Percentiles rank a stretch among this genome's conserved stretches.
Conservation (phyloP, 2,329 filamentous ascomycete genomes). For the Aspergillus glaucus region DNA sequence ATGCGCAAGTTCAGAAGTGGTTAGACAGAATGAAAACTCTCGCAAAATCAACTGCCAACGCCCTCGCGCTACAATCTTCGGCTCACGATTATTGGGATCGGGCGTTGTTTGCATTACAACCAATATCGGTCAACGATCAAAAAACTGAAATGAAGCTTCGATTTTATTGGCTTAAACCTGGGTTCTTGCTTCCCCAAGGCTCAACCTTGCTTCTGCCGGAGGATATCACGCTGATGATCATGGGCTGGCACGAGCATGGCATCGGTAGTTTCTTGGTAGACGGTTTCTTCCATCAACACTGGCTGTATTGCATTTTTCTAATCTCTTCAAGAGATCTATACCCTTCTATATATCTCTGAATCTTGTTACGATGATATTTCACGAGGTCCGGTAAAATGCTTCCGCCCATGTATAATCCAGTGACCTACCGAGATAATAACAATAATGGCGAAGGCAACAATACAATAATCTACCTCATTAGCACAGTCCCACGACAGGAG, state of each 20-base stretch:
- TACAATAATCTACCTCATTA: constrained; percentile 27
- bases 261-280: too few species aligned
- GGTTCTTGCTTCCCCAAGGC: background rate
- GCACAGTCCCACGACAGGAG: background rate
- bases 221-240: too few species aligned
- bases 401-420: constrained; percentile 55
- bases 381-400: constrained; percentile 51
- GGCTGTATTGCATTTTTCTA: background rate
- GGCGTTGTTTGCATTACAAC: background rate
- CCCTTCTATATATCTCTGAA: background rate
- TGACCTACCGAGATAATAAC: constrained; percentile 51
- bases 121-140: background rate
- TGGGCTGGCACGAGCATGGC: too few species aligned
- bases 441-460: constrained; percentile 53
- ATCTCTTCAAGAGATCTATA: background rate
- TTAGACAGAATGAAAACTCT: background rate
- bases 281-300: too few species aligned
- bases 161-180: background rate
- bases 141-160: background rate
- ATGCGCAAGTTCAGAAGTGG: background rate
- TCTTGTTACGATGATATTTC: background rate
- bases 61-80: background rate
- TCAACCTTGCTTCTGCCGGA: background rate
- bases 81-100: background rate
- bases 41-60: background rate